phyloP scores from a whole-genome alignment of 108 stramenopile genomes.

The Schizochytrium sp. region DNA sequence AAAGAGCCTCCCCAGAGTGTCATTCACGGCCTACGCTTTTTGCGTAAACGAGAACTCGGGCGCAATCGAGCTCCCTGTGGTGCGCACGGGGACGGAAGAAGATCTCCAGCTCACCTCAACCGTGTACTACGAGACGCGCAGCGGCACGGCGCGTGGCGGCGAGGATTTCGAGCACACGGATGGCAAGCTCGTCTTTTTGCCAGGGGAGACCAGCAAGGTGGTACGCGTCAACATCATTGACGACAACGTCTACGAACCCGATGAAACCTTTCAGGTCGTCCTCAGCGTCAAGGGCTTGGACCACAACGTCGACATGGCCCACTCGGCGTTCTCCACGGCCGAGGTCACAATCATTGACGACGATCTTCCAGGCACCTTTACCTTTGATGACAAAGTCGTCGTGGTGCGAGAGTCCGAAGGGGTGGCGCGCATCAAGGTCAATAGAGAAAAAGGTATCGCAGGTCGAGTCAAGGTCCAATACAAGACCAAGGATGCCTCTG shows the following conservation, averaged over 20 bases:
- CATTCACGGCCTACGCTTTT: neutral
- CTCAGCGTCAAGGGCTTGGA: neutral
- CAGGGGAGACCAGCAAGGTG: slow-evolving; percentile 17
- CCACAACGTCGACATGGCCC: neutral
- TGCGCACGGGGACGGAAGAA: neutral
- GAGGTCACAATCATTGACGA: slow-evolving; percentile 38
- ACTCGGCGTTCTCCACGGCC: neutral
- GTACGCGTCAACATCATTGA: slow-evolving; percentile 25
- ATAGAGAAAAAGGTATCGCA: neutral
- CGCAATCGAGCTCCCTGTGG: neutral
- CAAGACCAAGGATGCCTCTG: neutral
- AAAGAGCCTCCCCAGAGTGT: neutral
- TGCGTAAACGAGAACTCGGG: neutral
- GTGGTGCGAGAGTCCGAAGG: neutral
- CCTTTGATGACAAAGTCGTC: neutral
- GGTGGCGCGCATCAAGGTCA: neutral
- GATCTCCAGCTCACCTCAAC: neutral
- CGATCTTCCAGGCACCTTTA: slow-evolving; percentile 26
- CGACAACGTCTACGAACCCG: slow-evolving; percentile 24
- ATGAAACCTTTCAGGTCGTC: slow-evolving; percentile 24
- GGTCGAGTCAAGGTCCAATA: neutral
- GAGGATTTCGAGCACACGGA: slow-evolving; percentile 19
- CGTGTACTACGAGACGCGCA: slow-evolving; percentile 8
- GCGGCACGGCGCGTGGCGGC: neutral
- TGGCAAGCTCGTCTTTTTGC: slow-evolving; percentile 12